phyloP scores from a whole-genome alignment of 106 monocot genomes.

The Phalaenopsis equestris region DNA sequence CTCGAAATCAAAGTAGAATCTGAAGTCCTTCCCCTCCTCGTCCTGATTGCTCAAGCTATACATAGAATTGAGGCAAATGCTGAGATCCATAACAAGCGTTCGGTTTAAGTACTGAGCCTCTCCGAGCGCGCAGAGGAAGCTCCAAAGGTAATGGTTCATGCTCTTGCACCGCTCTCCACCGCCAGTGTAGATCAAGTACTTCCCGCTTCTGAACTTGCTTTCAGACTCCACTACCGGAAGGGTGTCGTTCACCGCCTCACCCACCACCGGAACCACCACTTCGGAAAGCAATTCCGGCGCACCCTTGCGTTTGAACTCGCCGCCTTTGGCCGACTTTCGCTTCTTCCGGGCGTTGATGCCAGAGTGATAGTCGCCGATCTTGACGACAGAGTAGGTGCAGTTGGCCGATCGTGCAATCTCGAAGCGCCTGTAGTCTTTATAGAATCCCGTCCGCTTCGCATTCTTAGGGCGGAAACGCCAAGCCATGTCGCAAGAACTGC shows the following conservation, averaged over 20 bases:
- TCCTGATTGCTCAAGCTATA: constrained; percentile 50
- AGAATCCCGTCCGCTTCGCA: constrained; percentile 54
- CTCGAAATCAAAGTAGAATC: constrained; percentile 92
- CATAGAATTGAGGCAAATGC: constrained; percentile 55
- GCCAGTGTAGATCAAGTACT: constrained; percentile 63
- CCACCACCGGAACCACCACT: constrained; percentile 40
- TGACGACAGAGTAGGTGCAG: constrained; percentile 40
- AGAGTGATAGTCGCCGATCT: constrained; percentile 73
- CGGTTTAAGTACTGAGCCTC: constrained; percentile 83
- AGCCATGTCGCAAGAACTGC: constrained; percentile 68
- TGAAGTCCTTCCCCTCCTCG: constrained; percentile 86
- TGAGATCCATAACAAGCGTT: constrained; percentile 79
- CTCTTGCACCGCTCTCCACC: constrained; percentile 91
- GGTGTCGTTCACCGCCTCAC: constrained; percentile 62
- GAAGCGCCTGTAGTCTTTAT: constrained; percentile 90
- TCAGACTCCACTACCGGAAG: constrained; percentile 71
- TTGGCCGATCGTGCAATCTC: constrained; percentile 28
- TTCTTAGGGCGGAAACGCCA: constrained; percentile 85
- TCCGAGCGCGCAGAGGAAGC: constrained; percentile 82
- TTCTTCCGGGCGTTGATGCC: constrained; percentile 65
- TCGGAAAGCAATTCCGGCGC: neutral
- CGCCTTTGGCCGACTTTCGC: constrained; percentile 19
- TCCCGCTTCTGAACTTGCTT: constrained; percentile 43
- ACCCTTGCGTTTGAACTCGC: constrained; percentile 16
- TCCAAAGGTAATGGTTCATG: constrained; percentile 91